phyloP scores from a whole-genome alignment of 176 grass and related monocot genomes.

The Zoysia japonica region DNA sequence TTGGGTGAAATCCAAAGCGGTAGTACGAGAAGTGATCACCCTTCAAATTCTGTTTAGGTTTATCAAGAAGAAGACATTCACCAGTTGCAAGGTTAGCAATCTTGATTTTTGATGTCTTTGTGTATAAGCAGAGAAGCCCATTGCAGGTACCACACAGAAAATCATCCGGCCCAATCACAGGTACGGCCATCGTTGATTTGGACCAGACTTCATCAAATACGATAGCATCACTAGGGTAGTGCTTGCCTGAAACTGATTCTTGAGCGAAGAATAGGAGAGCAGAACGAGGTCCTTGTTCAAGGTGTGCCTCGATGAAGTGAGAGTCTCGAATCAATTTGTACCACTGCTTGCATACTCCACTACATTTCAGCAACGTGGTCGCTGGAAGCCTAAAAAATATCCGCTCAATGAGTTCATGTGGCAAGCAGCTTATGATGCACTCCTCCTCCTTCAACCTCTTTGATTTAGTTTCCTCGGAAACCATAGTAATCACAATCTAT shows the following conservation, averaged over 20 bases:
- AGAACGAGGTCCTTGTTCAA: not conserved
- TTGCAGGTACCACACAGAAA: conserved; percentile 37
- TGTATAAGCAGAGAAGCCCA: conserved; percentile 44
- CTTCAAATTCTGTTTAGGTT: not conserved
- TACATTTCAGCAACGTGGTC: conserved; percentile 21
- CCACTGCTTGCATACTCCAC: conserved; percentile 37
- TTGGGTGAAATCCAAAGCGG: conserved; percentile 27
- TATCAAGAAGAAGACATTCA: conserved; percentile 5
- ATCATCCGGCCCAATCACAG: conserved; percentile 33
- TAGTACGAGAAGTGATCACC: conserved; percentile 12
- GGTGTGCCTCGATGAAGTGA: not conserved
- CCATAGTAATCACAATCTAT: not conserved
- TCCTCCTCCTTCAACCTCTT: not conserved
- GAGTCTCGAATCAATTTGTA: conserved; percentile 18
- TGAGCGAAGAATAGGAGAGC: conserved; percentile 12
- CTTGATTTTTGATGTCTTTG: conserved; percentile 24
- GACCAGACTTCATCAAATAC: conserved; percentile 28
- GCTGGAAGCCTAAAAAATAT: conserved; percentile 36
- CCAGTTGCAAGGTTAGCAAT: conserved; percentile 27
- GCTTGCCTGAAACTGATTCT: not conserved
- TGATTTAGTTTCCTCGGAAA: not conserved
- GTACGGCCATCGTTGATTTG: not conserved
- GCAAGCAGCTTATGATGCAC: not conserved
- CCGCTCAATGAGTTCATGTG: conserved; percentile 1
- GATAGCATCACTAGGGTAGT: conserved; percentile 25